phyloP scores from a whole-genome alignment of 2,329 filamentous ascomycete species.

The Clonostachys solani region DNA sequence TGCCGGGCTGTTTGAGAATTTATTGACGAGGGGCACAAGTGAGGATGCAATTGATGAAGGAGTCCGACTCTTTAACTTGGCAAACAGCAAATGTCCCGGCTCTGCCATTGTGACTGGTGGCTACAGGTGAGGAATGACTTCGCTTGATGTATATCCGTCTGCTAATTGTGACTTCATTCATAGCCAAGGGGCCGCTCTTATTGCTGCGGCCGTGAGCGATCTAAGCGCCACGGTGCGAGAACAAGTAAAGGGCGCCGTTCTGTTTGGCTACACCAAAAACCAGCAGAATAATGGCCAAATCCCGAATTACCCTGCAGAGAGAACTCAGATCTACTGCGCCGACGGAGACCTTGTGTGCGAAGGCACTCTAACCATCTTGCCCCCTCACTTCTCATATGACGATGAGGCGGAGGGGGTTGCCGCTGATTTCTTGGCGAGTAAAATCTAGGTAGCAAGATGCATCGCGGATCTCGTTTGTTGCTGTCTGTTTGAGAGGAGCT shows the following conservation, averaged over 20 bases:
- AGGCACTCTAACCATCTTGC: slow-evolving; percentile 26
- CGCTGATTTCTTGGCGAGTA: slow-evolving; percentile 1
- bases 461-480: no score
- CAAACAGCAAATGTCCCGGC: slow-evolving; percentile 34
- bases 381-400: slow-evolving; percentile 23
- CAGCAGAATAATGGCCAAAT: slow-evolving; percentile 31
- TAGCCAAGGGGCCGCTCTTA: slow-evolving; percentile 36
- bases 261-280: slow-evolving; percentile 38
- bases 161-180: not conserved
- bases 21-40: slow-evolving; percentile 28
- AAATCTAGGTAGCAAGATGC: not conserved
- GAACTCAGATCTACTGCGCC: slow-evolving; percentile 31
- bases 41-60: slow-evolving; percentile 31
- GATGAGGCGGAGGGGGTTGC: slow-evolving; percentile 5
- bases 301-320: slow-evolving; percentile 25
- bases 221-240: slow-evolving; percentile 18
- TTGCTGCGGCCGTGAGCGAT: slow-evolving; percentile 27
- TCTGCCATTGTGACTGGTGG: slow-evolving; percentile 36
- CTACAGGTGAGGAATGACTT: slow-evolving; percentile 15
- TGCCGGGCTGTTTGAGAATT: slow-evolving; percentile 26
- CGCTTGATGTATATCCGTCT: not conserved
- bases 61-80: slow-evolving; percentile 29
- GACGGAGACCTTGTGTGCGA: slow-evolving; percentile 25
- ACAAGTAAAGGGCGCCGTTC: slow-evolving; percentile 28
- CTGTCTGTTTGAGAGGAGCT: no score